These are phyloP conservation scores for Zymoseptoria crescenta DNA, from an alignment of 2,329 filamentous ascomycete species.

Conservation along the genomic window DNA sequence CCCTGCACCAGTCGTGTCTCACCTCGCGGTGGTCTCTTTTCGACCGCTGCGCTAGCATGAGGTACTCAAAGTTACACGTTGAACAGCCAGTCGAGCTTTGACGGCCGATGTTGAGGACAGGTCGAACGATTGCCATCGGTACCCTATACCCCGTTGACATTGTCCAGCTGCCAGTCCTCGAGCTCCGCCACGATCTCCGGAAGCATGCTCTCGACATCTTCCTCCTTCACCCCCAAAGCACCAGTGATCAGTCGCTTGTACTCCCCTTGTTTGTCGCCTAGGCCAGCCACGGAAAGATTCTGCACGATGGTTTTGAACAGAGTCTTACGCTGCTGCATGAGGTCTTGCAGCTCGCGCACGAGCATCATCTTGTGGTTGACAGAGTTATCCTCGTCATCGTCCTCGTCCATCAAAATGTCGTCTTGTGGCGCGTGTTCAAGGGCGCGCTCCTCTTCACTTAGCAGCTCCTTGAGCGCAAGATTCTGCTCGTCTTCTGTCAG, in stretches of 20 bases:
- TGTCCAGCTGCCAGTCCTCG: conserved; percentile 32
- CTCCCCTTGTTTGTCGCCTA: conserved; percentile 61
- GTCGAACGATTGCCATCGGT: neutral
- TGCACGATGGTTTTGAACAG: conserved; percentile 62
- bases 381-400: conserved; percentile 34
- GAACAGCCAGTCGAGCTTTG: neutral
- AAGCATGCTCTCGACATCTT: conserved; percentile 58
- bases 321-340: conserved; percentile 52
- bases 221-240: conserved; percentile 60
- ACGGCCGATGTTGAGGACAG: neutral
- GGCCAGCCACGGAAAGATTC: conserved; percentile 60
- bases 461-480: conserved; percentile 30
- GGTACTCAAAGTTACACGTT: neutral
- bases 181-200: conserved; percentile 44
- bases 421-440: conserved; percentile 8
- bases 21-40: neutral
- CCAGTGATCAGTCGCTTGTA: conserved; percentile 63
- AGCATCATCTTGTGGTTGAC: conserved; percentile 49
- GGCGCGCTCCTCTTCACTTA: conserved; percentile 29
- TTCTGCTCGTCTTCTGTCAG: conserved; percentile 40
- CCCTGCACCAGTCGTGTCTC: neutral
- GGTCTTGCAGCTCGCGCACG: conserved; percentile 47
- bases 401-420: conserved; percentile 16
- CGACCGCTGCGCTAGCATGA: no score
- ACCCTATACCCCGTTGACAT: conserved; percentile 14